A percentile compares a stretch with the other conserved stretches of the same genome.
Evolutionary conservation across 78 protist species (phyloP).

Genomic region (Dictyostelium firmibasis): DNA sequence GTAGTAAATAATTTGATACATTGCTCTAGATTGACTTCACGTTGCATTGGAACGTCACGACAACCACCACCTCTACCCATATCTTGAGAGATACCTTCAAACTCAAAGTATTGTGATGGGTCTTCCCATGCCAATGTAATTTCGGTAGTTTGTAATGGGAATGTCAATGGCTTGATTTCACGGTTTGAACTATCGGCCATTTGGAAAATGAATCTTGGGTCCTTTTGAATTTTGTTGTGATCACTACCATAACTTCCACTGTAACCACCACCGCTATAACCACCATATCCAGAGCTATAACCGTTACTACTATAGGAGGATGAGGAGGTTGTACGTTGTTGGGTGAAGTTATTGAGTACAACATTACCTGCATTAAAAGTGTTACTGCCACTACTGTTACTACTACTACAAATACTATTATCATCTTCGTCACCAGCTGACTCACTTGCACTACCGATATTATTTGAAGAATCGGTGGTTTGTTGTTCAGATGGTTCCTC

Average conservation of each 20-base stretch:
- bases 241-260: background rate
- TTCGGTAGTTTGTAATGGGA: background rate
- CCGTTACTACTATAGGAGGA: background rate
- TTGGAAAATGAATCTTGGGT: constrained; percentile 71
- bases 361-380: background rate
- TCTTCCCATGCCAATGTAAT: constrained; percentile 43
- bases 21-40: constrained; percentile 9
- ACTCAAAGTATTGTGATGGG: constrained; percentile 1
- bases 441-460: background rate
- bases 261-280: background rate
- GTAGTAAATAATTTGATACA: constrained; percentile 77
- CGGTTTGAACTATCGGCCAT: background rate
- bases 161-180: background rate
- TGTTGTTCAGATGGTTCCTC: background rate
- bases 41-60: constrained; percentile 6
- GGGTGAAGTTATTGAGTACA: background rate
- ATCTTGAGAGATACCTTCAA: background rate
- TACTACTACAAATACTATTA: background rate
- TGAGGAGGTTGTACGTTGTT: background rate
- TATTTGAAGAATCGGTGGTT: background rate
- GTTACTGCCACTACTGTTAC: background rate
- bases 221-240: background rate
- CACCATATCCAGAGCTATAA: background rate
- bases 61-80: background rate
- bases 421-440: background rate